A percentile compares a stretch with the other conserved stretches of the same genome.
Evolutionary conservation across 2,329 filamentous ascomycete genomes (phyloP).

Genomic region (Cryphonectria radicalis): DNA sequence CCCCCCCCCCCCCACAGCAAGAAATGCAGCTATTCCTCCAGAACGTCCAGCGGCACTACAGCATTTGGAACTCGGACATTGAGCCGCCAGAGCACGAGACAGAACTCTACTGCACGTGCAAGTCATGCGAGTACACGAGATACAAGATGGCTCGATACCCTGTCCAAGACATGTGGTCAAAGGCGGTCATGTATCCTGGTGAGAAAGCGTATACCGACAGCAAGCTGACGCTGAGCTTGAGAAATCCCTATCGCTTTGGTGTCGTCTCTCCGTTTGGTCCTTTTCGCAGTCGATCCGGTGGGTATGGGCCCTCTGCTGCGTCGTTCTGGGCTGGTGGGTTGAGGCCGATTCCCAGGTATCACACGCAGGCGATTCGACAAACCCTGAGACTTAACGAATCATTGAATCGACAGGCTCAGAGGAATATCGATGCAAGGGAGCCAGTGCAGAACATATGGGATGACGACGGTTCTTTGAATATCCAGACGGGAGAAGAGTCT

Average conservation of each 20-base stretch:
- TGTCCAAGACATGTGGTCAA: conserved; percentile 47
- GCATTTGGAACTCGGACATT: conserved; percentile 51
- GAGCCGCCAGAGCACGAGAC: conserved; percentile 49
- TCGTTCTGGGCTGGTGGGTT: neutral
- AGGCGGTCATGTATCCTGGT: conserved; percentile 52
- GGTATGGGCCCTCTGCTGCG: neutral
- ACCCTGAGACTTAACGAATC: conserved; percentile 1
- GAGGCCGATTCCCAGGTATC: conserved; percentile 5
- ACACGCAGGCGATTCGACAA: conserved; percentile 4
- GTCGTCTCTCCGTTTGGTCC: conserved; percentile 7
- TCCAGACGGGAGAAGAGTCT: neutral
- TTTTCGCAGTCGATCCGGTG: neutral
- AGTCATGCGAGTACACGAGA: conserved; percentile 44
- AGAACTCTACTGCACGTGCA: conserved; percentile 45
- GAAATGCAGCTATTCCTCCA: conserved; percentile 49
- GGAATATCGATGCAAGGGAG: conserved; percentile 9
- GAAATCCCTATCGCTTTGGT: neutral
- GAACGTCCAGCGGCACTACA: conserved; percentile 42
- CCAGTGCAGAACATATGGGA: conserved; percentile 6
- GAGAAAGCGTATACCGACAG: conserved; percentile 41
- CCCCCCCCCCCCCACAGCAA: conserved; percentile 37
- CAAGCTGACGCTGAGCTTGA: conserved; percentile 21
- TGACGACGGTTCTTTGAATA: neutral
- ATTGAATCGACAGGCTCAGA: conserved; percentile 28
- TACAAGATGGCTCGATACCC: conserved; percentile 42